Conservation (phyloP, 1,284 basidiomycete species). For the Somion occarium region DNA sequence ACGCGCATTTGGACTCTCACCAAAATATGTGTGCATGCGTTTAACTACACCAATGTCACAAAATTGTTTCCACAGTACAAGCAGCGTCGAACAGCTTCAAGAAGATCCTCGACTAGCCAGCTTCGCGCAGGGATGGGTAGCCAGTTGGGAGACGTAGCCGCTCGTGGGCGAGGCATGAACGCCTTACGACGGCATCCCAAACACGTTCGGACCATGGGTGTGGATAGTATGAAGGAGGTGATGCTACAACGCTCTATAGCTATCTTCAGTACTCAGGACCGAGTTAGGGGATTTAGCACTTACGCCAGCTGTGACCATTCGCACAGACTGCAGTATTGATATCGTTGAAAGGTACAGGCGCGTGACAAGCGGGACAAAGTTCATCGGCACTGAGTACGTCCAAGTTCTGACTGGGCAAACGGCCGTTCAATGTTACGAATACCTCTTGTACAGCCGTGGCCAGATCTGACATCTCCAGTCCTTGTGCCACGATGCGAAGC, state of each 20-base stretch:
- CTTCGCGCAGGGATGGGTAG: slow-evolving; percentile 45
- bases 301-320: slow-evolving; percentile 69
- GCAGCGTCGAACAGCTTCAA: slow-evolving; percentile 60
- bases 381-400: slow-evolving; percentile 37
- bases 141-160: slow-evolving; percentile 24
- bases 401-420: slow-evolving; percentile 22
- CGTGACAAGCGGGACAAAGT: slow-evolving; percentile 63
- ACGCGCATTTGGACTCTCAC: not conserved
- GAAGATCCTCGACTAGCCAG: slow-evolving; percentile 60
- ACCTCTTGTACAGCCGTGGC: slow-evolving; percentile 46
- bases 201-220: slow-evolving; percentile 64
- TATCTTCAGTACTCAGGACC: not conserved
- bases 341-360: slow-evolving; percentile 50
- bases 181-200: slow-evolving; percentile 68
- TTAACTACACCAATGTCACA: slow-evolving; percentile 36
- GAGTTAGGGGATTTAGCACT: slow-evolving; percentile 13
- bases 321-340: slow-evolving; percentile 54
- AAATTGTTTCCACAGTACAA: slow-evolving; percentile 68
- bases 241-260: slow-evolving; percentile 61
- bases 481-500: slow-evolving; percentile 50
- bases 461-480: slow-evolving; percentile 45
- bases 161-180: slow-evolving; percentile 45
- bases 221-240: slow-evolving; percentile 66
- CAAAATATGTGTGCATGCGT: not conserved
- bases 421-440: slow-evolving; percentile 33